Base-by-base conservation (phyloP, 345 rosid genomes). In the Eucalyptus tenuipes region DNA sequence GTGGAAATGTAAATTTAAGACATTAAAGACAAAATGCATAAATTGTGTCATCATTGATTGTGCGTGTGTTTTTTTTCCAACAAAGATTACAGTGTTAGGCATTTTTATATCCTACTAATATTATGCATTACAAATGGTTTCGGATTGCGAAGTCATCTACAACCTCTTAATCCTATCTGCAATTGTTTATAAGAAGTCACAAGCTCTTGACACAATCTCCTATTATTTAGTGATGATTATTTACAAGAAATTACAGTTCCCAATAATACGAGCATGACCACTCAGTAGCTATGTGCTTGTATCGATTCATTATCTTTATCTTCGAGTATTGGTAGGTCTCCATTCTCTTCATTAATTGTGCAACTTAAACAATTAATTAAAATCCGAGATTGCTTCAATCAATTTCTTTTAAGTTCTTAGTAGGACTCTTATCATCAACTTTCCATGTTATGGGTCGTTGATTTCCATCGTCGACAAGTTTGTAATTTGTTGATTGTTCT, bases 391-490 rank as follows among this genome's bases (percentile, higher is more conserved):
- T 25, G 29, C 61, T 55, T 55, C 61, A 24, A 4, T 24, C 61
- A 24, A 55, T 55, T 55, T 55, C 61, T 55, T 24, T 24, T 55
- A 22, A 55, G 61, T 55, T 55, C 13, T 55, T 22, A 55, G 61
- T 55, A 55, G 13, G 61, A 4, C 61, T 55, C 13, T 24, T 10
- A 24, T 55, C 61, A 24, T 55, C 29, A 22, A 55, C 29, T 55
- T 55, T 55, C 29, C 61, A 55, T 22, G 61, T 10, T 10, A 55
- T 24, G 61, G 61, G 61, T 24, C 24, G 29, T 4, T 6, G 13
- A 55, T 2, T 55, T 55, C 27, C 61, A 0, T 2, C 1, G 1
- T 55, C 6, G 1, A 55, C 61, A 55, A 55, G 29, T 24, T 55
- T 55, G 29, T 55, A 55, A 55, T 55, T 55, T 55, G 61, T 25